Conservation (phyloP, 2,329 filamentous ascomycete species). For the Pyricularia grisea region DNA sequence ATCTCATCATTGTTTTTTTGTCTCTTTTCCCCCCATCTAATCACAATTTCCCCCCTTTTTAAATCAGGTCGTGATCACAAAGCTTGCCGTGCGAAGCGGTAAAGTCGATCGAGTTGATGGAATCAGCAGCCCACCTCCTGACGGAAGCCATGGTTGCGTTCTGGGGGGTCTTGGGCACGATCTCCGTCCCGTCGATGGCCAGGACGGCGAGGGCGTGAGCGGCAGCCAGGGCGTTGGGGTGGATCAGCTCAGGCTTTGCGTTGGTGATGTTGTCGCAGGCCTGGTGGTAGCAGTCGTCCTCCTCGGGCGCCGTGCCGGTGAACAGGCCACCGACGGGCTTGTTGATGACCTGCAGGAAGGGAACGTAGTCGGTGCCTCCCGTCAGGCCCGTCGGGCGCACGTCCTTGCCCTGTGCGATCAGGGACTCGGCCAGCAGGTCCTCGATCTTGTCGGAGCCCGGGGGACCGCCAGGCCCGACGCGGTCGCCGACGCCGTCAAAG, state of each 20-base stretch:
- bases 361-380: conserved; percentile 56
- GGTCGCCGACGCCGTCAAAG: conserved; percentile 54
- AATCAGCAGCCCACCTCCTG: neutral
- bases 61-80: conserved; percentile 4
- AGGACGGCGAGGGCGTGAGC: conserved; percentile 3
- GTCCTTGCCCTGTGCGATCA: conserved; percentile 32
- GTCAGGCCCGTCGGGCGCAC: conserved; percentile 42
- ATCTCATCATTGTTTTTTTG: neutral
- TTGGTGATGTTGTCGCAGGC: conserved; percentile 25
- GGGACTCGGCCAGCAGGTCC: conserved; percentile 27
- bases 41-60: neutral
- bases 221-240: conserved; percentile 3
- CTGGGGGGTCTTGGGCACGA: conserved; percentile 1
- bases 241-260: conserved; percentile 1
- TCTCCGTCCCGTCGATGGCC: neutral
- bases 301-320: conserved; percentile 43
- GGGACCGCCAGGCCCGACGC: conserved; percentile 44
- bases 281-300: conserved; percentile 36
- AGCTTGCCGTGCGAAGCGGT: conserved; percentile 1
- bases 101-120: neutral
- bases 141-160: neutral
- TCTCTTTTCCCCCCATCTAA: neutral
- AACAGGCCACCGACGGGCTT: conserved; percentile 61
- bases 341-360: conserved; percentile 48
- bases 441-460: conserved; percentile 44